Conservation (phyloP, 495 filamentous ascomycete genomes). For the Talaromyces adpressus region DNA sequence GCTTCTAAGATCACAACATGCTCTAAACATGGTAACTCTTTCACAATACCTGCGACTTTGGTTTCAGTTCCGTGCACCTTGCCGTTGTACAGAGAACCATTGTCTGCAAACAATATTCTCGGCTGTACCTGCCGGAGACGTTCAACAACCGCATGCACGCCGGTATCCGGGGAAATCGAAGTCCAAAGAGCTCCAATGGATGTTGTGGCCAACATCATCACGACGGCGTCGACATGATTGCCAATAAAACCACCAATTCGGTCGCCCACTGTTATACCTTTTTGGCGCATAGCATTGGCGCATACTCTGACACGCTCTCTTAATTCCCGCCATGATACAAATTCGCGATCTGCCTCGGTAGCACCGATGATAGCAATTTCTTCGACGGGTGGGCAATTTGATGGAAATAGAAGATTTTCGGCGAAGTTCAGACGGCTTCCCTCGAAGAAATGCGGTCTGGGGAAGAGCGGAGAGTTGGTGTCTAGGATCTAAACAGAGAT, state of each 20-base stretch:
- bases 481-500: constrained; percentile 56
- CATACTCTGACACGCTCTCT: constrained; percentile 69
- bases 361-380: constrained; percentile 61
- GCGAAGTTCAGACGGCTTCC: constrained; percentile 80
- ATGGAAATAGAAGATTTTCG: constrained; percentile 82
- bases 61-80: constrained; percentile 64
- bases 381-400: constrained; percentile 48
- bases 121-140: constrained; percentile 77
- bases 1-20: constrained; percentile 65
- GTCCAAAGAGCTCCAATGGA: constrained; percentile 87
- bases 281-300: constrained; percentile 59
- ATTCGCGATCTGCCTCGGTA: constrained; percentile 61
- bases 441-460: constrained; percentile 75
- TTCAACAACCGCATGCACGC: constrained; percentile 74
- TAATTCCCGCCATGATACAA: constrained; percentile 73
- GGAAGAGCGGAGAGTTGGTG: constrained; percentile 63
- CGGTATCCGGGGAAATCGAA: constrained; percentile 77
- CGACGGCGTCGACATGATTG: constrained; percentile 75
- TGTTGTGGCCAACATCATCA: constrained; percentile 78
- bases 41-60: constrained; percentile 68
- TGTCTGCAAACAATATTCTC: constrained; percentile 74
- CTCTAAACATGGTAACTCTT: constrained; percentile 54
- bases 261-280: constrained; percentile 57
- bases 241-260: constrained; percentile 80
- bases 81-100: constrained; percentile 81